Conservation (phyloP, 1,284 basidiomycete genomes). For the Hemileia vastatrix region DNA sequence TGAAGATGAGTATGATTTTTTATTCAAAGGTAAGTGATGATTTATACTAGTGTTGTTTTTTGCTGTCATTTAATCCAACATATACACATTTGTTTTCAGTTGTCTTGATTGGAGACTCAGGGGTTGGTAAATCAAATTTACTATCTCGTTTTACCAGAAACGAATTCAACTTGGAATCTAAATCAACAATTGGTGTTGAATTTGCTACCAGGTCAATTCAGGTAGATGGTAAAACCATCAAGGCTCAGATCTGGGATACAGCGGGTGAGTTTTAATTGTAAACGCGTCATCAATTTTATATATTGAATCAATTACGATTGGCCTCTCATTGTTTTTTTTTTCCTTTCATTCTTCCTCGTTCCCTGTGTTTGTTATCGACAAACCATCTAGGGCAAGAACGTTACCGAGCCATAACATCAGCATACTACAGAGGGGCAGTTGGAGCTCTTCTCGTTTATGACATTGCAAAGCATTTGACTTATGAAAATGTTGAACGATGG, state of each 20-base stretch:
- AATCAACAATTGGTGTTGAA: slow-evolving; percentile 98
- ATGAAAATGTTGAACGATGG: slow-evolving; percentile 92
- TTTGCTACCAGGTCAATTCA: slow-evolving; percentile 92
- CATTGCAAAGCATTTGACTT: slow-evolving; percentile 70
- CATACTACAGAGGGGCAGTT: slow-evolving; percentile 98
- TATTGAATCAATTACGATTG: too few species aligned
- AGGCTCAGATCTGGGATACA: slow-evolving; percentile 99
- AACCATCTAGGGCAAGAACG: slow-evolving; percentile 87
- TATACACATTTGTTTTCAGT: too few species aligned
- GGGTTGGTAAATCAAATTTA: slow-evolving; percentile 98
- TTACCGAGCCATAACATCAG: slow-evolving; percentile 96
- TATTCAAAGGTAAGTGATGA: too few species aligned
- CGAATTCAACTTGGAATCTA: slow-evolving; percentile 97
- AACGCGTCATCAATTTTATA: too few species aligned
- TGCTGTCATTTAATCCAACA: too few species aligned
- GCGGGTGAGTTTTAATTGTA: too few species aligned
- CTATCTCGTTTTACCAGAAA: slow-evolving; percentile 96
- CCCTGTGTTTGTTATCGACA: neutral
- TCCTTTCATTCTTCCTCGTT: neutral
- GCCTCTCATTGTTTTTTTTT: slow-evolving; percentile 7
- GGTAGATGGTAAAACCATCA: slow-evolving; percentile 91
- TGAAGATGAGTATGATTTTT: too few species aligned
- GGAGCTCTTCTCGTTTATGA: slow-evolving; percentile 50
- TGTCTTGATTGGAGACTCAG: slow-evolving; percentile 95
- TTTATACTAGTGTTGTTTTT: too few species aligned